Evolutionary conservation across 306 rosid genomes (phyloP), one percentile per base, ranked within the genome.

Genomic region (Medicago lupulina): DNA sequence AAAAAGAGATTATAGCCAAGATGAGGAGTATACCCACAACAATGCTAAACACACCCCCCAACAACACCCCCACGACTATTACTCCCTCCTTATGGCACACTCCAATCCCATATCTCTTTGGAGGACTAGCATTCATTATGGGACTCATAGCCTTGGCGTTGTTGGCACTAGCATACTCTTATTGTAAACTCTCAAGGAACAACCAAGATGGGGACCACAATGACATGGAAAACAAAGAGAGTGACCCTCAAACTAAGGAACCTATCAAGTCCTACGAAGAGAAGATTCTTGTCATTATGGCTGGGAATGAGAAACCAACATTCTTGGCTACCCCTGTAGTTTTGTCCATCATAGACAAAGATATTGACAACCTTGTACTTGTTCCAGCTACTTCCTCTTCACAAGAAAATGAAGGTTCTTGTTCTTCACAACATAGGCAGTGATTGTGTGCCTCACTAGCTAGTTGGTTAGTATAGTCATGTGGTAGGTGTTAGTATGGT

Each of bases 81-180:
- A 1, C 31, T 44, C 51, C 53, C 10, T 85, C 85, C 0, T 76
- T 91, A 11, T 95, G 98, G 98, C 93, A 89, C 82, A 86, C 93
- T 18, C 97, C 97, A 17, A 76, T 95, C 5, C 98, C 97, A 1
- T 95, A 89, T 74, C 89, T 95, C 25, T 89, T 95, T 74, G 98
- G 96, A 49, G 94, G 92, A 8, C 76, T 93, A 0, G 87, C 88
- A 1, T 86, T 90, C 55, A 82, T 88, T 83, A 64, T 91, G 64
- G 86, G 89, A 67, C 77, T 93, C 13, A 85, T 93, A 65, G 83
- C 83, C 1, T 77, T 88, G 8, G 92, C 96, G 3, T 83, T 93
- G 0, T 68, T 89, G 70, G 68, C 90, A 49, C 47, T 93, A 12
- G 97, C 88, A 25, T 92, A 91, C 82, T 89, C 99, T 21, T 89